Conservation (phyloP, 306 rosid species). For the Fragaria nilgerrensis region DNA sequence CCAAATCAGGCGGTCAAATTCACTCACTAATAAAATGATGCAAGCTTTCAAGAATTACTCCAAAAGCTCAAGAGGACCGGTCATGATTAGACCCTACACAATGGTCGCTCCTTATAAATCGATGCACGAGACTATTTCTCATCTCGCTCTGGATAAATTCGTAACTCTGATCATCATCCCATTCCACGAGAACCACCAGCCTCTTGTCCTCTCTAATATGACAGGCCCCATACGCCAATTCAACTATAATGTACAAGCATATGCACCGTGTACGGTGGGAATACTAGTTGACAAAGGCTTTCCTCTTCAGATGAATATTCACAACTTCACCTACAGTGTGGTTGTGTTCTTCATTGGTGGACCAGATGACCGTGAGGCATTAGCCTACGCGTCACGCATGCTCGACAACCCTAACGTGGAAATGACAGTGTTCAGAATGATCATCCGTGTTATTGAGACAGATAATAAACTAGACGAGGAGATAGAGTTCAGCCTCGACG, state of each 20-base stretch:
- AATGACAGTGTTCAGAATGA: conserved; percentile 29
- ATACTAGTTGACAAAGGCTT: conserved; percentile 56
- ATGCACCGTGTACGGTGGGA: conserved; percentile 77
- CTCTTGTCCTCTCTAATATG: not conserved
- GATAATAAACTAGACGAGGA: not conserved
- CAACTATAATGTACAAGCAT: conserved; percentile 54
- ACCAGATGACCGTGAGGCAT: conserved; percentile 50
- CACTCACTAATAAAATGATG: conserved; percentile 38
- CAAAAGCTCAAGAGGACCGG: conserved; percentile 28
- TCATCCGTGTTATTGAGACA: not conserved
- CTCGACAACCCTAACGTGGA: conserved; percentile 4
- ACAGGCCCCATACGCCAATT: conserved; percentile 30
- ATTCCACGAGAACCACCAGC: conserved; percentile 31
- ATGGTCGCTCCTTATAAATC: conserved; percentile 49
- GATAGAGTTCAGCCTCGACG: conserved; percentile 15
- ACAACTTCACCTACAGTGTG: conserved; percentile 19
- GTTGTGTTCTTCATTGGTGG: conserved; percentile 55
- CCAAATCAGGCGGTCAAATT: conserved; percentile 1
- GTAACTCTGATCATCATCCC: conserved; percentile 46
- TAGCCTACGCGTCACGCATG: conserved; percentile 49
- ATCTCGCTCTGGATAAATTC: conserved; percentile 34
- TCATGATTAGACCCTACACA: conserved; percentile 31
- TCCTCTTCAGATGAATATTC: not conserved
- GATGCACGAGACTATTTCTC: conserved; percentile 48
- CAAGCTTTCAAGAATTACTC: conserved; percentile 54